A percentile compares a stretch with the other conserved stretches of the same genome.
Evolutionary conservation across 305 asterid species (phyloP).

Genomic region (Salvia sclarea): DNA sequence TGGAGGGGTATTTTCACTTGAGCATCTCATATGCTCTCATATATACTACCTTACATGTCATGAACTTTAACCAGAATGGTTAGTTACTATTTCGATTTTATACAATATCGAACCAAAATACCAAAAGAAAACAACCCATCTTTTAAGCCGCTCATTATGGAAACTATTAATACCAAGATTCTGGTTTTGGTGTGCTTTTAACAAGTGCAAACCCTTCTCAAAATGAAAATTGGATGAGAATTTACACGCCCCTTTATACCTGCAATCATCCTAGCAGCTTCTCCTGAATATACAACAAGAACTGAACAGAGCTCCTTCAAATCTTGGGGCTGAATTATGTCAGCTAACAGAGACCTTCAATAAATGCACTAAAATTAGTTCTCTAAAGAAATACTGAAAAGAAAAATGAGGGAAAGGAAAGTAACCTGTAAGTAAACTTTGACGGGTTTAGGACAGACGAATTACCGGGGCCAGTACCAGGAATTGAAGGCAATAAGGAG

Average conservation of each 20-base stretch:
- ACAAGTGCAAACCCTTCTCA: not conserved
- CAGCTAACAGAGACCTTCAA: slow-evolving; percentile 92
- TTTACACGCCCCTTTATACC: slow-evolving; percentile 47
- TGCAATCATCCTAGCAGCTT: slow-evolving; percentile 86
- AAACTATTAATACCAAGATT: not conserved
- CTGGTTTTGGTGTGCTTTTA: not conserved
- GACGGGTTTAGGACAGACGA: slow-evolving; percentile 71
- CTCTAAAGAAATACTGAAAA: slow-evolving; percentile 28
- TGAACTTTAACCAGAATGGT: not conserved
- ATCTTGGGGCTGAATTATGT: slow-evolving; percentile 91
- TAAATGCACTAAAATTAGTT: slow-evolving; percentile 43
- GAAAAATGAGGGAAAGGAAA: slow-evolving; percentile 23
- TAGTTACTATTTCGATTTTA: too few relatives aligned
- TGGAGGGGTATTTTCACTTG: not conserved
- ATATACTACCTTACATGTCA: not conserved
- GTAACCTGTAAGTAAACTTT: slow-evolving; percentile 83
- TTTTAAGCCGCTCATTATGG: not conserved
- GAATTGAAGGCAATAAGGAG: slow-evolving; percentile 53
- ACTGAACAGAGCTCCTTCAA: slow-evolving; percentile 95
- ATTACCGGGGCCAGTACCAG: slow-evolving; percentile 62
- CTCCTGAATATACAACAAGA: slow-evolving; percentile 83
- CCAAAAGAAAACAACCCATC: not conserved
- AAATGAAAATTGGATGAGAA: slow-evolving; percentile 14
- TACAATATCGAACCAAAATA: not conserved
- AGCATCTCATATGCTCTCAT: not conserved